These are phyloP conservation scores for Nematocida sp. DNA, from an alignment of 371 early-diverging fungal genomes.

Conservation along the genomic window DNA sequence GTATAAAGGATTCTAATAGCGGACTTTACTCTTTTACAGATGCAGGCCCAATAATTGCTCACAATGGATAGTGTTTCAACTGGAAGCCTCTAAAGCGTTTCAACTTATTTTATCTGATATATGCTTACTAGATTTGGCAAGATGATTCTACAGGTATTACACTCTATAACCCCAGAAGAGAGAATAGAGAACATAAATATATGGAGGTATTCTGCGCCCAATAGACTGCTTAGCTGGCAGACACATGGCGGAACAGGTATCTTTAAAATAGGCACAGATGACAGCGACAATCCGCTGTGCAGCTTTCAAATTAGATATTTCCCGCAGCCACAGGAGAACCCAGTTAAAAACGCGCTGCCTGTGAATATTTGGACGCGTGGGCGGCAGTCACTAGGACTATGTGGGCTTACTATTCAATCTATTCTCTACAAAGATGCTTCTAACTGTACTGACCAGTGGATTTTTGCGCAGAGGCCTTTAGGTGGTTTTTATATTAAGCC, in stretches of 20 bases:
- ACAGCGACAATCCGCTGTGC: background rate
- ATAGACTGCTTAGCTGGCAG: conserved; percentile 6
- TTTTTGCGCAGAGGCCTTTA: background rate
- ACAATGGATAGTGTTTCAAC: background rate
- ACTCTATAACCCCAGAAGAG: conserved; percentile 9
- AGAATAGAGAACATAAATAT: conserved; percentile 17
- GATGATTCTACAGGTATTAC: background rate
- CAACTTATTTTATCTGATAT: background rate
- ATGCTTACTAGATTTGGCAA: background rate
- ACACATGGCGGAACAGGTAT: background rate
- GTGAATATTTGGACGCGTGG: conserved; percentile 30
- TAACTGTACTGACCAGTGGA: conserved; percentile 21
- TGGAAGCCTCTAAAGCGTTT: conserved; percentile 4
- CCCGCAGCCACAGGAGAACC: conserved; percentile 9
- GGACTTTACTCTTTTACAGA: no score
- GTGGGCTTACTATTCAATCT: background rate
- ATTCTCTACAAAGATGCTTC: background rate
- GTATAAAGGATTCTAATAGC: no score
- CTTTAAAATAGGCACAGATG: background rate
- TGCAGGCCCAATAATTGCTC: no score
- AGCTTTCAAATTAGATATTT: conserved; percentile 13
- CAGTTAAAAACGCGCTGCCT: background rate
- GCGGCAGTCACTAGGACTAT: conserved; percentile 8
- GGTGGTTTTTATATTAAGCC: conserved; percentile 53
- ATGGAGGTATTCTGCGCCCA: conserved; percentile 33